Evolutionary conservation across 2,329 filamentous ascomycete species (phyloP).

Genomic region (Cytospora schulzeri): DNA sequence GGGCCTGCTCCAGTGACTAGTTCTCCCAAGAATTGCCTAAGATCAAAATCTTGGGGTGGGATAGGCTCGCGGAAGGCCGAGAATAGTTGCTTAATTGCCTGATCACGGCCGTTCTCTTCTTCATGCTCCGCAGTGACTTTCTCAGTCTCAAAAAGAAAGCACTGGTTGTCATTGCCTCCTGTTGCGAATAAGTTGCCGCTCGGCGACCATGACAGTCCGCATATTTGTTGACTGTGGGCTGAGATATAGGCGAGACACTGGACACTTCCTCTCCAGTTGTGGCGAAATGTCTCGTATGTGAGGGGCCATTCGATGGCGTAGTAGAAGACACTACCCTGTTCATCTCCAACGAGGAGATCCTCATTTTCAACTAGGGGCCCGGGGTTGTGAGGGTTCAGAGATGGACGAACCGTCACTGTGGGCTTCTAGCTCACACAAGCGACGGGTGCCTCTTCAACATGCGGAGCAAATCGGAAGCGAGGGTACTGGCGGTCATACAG

Average conservation of each 20-base stretch:
- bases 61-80: slow-evolving; percentile 26
- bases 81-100: slow-evolving; percentile 11
- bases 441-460: slow-evolving; percentile 56
- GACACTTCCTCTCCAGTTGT: slow-evolving; percentile 77
- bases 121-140: slow-evolving; percentile 48
- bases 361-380: slow-evolving; percentile 66
- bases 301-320: slow-evolving; percentile 87
- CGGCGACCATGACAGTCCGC: slow-evolving; percentile 84
- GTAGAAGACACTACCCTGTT: slow-evolving; percentile 79
- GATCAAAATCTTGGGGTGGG: slow-evolving; percentile 17
- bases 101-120: slow-evolving; percentile 4
- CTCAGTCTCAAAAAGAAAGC: slow-evolving; percentile 75
- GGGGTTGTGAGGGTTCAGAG: slow-evolving; percentile 50
- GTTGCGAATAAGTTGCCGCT: slow-evolving; percentile 79
- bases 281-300: slow-evolving; percentile 61
- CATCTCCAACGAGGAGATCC: slow-evolving; percentile 84
- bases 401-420: slow-evolving; percentile 54
- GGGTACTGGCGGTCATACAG: slow-evolving; percentile 27
- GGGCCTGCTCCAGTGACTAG: not conserved
- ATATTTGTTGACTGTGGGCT: slow-evolving; percentile 86
- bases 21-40: slow-evolving; percentile 7
- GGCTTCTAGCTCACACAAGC: slow-evolving; percentile 84
- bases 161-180: slow-evolving; percentile 90
- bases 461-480: slow-evolving; percentile 75
- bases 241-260: slow-evolving; percentile 75